Percentiles rank a stretch among this genome's conserved stretches.
These are phyloP conservation scores for Calonectria pseudoreteaudii DNA, from an alignment of 2,329 filamentous ascomycete genomes.

Conservation along the genomic window DNA sequence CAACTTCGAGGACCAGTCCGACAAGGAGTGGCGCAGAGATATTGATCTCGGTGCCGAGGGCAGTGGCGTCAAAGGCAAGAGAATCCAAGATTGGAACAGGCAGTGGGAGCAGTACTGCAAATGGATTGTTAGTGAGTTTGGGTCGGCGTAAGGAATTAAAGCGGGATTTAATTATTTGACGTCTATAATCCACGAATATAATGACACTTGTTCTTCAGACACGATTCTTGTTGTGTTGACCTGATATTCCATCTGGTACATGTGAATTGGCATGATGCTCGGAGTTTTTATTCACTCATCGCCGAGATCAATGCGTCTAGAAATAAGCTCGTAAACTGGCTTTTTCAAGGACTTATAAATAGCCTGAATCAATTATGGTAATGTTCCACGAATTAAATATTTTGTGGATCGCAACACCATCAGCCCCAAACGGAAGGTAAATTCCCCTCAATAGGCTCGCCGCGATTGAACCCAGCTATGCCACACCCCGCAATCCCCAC, in stretches of 20 bases:
- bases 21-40: slow-evolving; percentile 1
- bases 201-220: neutral
- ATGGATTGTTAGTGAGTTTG: slow-evolving; percentile 6
- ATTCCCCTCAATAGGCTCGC: slow-evolving; percentile 3
- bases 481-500: neutral
- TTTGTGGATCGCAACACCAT: neutral
- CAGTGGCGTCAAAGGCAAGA: neutral
- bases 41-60: slow-evolving; percentile 3
- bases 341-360: neutral
- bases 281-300: neutral
- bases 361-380: neutral
- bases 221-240: too few relatives aligned
- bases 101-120: slow-evolving; percentile 5
- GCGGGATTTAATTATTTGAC: neutral
- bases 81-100: slow-evolving; percentile 2
- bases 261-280: neutral
- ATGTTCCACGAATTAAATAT: neutral
- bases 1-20: slow-evolving; percentile 13
- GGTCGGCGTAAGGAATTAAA: neutral
- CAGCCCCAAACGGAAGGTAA: neutral
- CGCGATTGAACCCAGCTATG: neutral
- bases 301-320: neutral
- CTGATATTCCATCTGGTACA: neutral
- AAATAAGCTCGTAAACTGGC: neutral
- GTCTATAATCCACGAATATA: neutral